phyloP scores from a whole-genome alignment of 441 rosid genomes.

The Melastoma candidum region DNA sequence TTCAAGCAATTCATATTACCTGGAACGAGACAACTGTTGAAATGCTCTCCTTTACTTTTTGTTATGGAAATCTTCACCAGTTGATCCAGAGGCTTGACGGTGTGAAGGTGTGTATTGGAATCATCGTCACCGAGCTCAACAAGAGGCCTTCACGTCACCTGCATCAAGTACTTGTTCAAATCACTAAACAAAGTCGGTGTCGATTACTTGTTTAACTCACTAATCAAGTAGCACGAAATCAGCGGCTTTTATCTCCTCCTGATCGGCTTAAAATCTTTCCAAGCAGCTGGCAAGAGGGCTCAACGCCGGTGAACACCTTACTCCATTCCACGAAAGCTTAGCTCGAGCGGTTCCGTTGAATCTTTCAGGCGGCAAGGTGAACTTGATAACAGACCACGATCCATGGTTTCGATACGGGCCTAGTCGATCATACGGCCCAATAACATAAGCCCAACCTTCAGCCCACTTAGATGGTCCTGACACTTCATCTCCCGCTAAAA shows the following conservation, averaged over 20 bases:
- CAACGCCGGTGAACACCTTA: slow-evolving; percentile 36
- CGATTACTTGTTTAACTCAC: too few species aligned
- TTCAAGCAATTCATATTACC: background rate
- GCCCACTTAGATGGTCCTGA: too few species aligned
- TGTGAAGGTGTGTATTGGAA: slow-evolving; percentile 30
- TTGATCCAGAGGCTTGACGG: slow-evolving; percentile 34
- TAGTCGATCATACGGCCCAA: too few species aligned
- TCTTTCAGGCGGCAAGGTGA: too few species aligned
- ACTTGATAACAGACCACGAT: too few species aligned
- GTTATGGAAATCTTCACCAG: slow-evolving; percentile 36
- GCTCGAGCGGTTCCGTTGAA: too few species aligned
- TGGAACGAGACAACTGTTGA: background rate
- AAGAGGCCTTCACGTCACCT: slow-evolving; percentile 45
- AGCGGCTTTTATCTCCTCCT: slow-evolving; percentile 2
- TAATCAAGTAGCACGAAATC: too few species aligned
- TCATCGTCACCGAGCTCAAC: slow-evolving; percentile 39
- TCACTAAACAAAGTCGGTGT: too few species aligned
- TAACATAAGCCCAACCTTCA: too few species aligned
- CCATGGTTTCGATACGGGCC: too few species aligned
- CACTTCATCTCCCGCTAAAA: too few species aligned
- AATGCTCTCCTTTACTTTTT: background rate
- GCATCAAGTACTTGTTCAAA: slow-evolving; percentile 20
- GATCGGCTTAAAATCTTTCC: too few species aligned
- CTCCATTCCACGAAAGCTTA: slow-evolving; percentile 13
- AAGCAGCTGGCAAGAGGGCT: slow-evolving; percentile 45